These are phyloP conservation scores for Ophiostoma australiae DNA, from an alignment of 2,329 filamentous ascomycete species.

Conservation along the genomic window DNA sequence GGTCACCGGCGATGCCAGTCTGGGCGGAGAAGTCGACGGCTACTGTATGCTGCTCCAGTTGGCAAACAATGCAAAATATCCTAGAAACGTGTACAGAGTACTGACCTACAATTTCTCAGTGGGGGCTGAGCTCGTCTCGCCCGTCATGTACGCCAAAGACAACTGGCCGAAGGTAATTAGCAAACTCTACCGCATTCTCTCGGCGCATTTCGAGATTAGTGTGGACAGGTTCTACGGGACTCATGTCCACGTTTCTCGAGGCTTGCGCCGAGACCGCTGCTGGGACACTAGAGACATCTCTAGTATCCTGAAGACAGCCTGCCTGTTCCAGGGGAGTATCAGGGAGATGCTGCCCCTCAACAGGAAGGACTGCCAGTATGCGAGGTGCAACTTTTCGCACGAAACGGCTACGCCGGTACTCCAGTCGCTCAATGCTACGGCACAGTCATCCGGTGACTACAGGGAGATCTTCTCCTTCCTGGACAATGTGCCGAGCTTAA, in stretches of 20 bases:
- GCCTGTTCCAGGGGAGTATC: neutral
- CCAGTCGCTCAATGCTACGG: neutral
- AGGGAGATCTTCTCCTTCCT: neutral
- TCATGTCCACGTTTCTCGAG: conserved; percentile 1
- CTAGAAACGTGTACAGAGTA: neutral
- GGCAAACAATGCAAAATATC: neutral
- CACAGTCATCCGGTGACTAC: neutral
- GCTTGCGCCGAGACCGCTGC: neutral
- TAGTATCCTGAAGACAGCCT: neutral
- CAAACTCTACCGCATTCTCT: neutral
- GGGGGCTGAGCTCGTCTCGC: neutral
- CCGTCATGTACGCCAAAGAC: neutral
- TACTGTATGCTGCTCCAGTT: neutral
- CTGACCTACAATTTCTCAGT: neutral
- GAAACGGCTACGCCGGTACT: neutral
- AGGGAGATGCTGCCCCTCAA: neutral
- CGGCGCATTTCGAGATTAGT: neutral
- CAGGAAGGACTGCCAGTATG: neutral
- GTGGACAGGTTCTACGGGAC: neutral
- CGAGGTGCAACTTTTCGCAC: conserved; percentile 1
- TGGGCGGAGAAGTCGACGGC: neutral
- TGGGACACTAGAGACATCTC: neutral
- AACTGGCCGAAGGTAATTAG: neutral
- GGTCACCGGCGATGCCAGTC: neutral
- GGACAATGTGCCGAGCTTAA: neutral